Evolutionary conservation across 1,139 yeast genomes (phyloP).

Genomic region (Saccharomyces hybrid): DNA sequence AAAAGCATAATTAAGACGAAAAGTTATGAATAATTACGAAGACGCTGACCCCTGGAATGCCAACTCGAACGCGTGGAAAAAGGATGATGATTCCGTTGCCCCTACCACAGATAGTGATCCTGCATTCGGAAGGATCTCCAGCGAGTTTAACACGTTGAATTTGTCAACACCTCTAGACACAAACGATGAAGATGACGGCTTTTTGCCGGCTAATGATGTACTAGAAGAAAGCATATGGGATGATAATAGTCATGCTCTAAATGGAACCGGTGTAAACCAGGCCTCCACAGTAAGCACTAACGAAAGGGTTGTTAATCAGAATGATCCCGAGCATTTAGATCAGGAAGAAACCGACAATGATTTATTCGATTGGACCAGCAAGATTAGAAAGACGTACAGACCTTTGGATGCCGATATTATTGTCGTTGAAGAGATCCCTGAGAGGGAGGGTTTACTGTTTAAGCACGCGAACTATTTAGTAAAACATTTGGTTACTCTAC

Average conservation of each 20-base stretch:
- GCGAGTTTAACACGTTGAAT: not conserved
- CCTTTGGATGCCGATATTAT: conserved; percentile 54
- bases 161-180: not conserved
- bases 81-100: not conserved
- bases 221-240: not conserved
- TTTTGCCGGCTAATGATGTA: not conserved
- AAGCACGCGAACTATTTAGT: conserved; percentile 82
- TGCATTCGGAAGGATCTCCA: not conserved
- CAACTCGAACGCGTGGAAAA: not conserved
- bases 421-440: conserved; percentile 70
- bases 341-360: not conserved
- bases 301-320: not conserved
- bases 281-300: not conserved
- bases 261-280: not conserved
- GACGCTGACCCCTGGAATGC: not conserved
- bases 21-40: not conserved
- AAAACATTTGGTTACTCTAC: conserved; percentile 43
- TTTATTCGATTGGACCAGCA: conserved; percentile 16
- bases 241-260: not conserved
- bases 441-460: conserved; percentile 81
- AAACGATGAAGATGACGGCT: not conserved
- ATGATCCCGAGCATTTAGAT: not conserved
- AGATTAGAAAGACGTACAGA: conserved; percentile 38
- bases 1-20: not conserved
- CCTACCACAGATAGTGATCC: not conserved